phyloP scores from a whole-genome alignment of 257 asterid species.

The Hygrophila difformis region DNA sequence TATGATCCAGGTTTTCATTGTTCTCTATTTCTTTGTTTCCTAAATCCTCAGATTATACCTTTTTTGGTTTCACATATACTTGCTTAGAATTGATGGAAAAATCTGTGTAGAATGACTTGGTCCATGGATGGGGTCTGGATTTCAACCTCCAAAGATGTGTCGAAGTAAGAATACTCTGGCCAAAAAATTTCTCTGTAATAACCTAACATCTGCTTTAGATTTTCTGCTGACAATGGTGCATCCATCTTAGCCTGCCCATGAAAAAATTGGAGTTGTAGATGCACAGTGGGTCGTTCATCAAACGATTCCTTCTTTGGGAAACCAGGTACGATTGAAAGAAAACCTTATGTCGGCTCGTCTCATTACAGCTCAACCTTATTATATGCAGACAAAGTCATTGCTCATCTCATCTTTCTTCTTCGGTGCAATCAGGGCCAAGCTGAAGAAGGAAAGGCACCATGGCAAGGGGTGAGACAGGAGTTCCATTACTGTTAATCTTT shows the following conservation, averaged over 20 bases:
- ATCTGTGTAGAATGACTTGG: conserved; percentile 67
- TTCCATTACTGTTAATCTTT: not conserved
- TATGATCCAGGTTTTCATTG: conserved; percentile 47
- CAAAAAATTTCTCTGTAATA: conserved; percentile 60
- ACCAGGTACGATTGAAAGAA: conserved; percentile 34
- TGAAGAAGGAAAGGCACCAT: conserved; percentile 53
- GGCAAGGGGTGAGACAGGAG: conserved; percentile 75
- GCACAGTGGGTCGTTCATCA: conserved; percentile 84
- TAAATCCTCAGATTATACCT: not conserved
- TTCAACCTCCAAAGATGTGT: too few species aligned
- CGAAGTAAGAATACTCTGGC: not conserved
- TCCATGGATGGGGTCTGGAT: too few species aligned
- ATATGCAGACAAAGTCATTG: not conserved
- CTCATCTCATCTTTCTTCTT: not conserved
- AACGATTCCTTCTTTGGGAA: conserved; percentile 71
- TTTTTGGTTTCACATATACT: not conserved
- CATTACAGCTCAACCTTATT: too few species aligned
- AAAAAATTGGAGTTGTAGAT: conserved; percentile 85
- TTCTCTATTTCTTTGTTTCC: not conserved
- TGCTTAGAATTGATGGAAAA: not conserved
- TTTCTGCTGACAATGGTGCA: not conserved
- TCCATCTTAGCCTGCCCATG: conserved; percentile 56
- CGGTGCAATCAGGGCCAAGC: conserved; percentile 43
- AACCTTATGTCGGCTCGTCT: not conserved
- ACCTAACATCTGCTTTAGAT: not conserved